Percentiles rank a stretch among this genome's conserved stretches.
phyloP scores from a whole-genome alignment of 176 grass and related monocot species.

The Aegilops umbellulata region DNA sequence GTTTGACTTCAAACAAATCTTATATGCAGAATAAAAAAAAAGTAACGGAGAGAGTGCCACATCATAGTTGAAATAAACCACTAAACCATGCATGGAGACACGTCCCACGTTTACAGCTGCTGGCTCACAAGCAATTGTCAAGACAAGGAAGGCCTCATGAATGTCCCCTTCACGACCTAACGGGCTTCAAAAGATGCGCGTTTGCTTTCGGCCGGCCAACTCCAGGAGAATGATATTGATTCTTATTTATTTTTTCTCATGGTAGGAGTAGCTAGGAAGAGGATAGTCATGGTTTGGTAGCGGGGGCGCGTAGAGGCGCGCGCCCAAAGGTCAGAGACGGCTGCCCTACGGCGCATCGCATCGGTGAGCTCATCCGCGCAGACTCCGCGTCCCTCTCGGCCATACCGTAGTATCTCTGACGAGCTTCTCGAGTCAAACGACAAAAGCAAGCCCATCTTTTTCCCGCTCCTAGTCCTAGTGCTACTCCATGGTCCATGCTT shows the following conservation, averaged over 20 bases:
- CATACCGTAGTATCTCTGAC: not conserved
- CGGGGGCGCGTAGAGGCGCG: not conserved
- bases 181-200: not conserved
- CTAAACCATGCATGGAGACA: no score
- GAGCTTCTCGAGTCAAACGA: not conserved
- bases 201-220: not conserved
- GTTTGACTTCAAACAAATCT: no score
- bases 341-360: not conserved
- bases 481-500: no score
- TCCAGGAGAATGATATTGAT: no score
- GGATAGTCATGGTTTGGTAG: not conserved
- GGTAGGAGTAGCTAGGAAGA: not conserved
- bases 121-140: not conserved
- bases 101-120: no score
- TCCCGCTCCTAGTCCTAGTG: not conserved
- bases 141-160: not conserved
- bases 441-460: not conserved
- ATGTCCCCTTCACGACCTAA: not conserved
- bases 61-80: no score
- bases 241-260: not conserved
- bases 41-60: no score
- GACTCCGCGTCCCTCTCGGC: not conserved
- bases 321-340: constrained; percentile 24
- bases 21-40: no score
- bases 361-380: constrained; percentile 1